Evolutionary conservation across 2,329 filamentous ascomycete genomes (phyloP).

Genomic region (Botrytis byssoidea): DNA sequence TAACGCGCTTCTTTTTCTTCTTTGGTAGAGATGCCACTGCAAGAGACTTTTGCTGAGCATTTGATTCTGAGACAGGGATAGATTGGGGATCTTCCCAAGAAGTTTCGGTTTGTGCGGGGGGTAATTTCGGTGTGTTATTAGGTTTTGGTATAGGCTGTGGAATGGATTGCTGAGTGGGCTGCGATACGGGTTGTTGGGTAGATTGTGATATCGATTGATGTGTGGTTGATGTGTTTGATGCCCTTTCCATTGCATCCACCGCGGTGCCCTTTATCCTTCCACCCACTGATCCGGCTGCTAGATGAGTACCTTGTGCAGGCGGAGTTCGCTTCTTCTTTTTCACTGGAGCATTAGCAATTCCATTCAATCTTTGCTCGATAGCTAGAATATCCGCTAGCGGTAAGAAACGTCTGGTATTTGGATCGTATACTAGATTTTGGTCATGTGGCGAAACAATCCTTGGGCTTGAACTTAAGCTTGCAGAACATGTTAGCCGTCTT

Average conservation of each 20-base stretch:
- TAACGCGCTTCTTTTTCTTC: constrained; percentile 32
- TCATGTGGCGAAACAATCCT: constrained; percentile 35
- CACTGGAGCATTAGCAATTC: constrained; percentile 43
- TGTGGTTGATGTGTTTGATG: constrained; percentile 18
- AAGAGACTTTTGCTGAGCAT: background rate
- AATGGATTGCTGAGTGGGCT: constrained; percentile 22
- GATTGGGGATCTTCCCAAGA: background rate
- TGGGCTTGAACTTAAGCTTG: constrained; percentile 34
- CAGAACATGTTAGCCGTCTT: constrained; percentile 38
- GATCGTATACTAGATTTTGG: constrained; percentile 59
- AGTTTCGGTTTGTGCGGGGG: constrained; percentile 17
- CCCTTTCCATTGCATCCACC: constrained; percentile 39
- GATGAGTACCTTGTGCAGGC: constrained; percentile 41
- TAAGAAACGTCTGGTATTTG: constrained; percentile 65
- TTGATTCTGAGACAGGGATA: background rate
- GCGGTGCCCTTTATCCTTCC: constrained; percentile 51
- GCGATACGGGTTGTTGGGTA: constrained; percentile 21
- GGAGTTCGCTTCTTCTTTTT: constrained; percentile 41
- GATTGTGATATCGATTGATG: constrained; percentile 21
- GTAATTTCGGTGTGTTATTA: constrained; percentile 9
- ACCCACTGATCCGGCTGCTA: constrained; percentile 52
- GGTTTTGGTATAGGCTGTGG: constrained; percentile 10
- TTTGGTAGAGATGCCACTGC: constrained; percentile 17
- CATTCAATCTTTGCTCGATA: constrained; percentile 42
- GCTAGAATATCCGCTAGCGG: constrained; percentile 47